phyloP scores from a whole-genome alignment of 352 stramenopile genomes.

The Globisporangium camurandrum region DNA sequence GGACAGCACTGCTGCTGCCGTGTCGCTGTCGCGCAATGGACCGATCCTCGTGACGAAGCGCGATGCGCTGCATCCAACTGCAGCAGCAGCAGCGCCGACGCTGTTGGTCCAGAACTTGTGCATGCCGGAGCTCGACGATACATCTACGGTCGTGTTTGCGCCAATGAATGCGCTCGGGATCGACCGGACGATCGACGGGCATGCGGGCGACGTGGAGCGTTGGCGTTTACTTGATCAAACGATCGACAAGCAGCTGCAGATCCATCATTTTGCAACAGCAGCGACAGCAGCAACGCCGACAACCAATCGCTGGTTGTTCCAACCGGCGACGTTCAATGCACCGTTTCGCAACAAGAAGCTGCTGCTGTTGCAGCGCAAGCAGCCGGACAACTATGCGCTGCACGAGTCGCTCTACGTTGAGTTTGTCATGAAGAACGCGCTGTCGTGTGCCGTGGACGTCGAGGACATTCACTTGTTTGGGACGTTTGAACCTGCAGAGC shows the following conservation, averaged over 20 bases:
- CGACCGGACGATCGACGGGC: slow-evolving; percentile 64
- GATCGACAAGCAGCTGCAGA: slow-evolving; percentile 49
- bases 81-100: slow-evolving; percentile 24
- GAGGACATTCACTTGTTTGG: slow-evolving; percentile 77
- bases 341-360: slow-evolving; percentile 50
- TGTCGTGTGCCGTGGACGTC: slow-evolving; percentile 77
- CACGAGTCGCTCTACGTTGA: slow-evolving; percentile 80
- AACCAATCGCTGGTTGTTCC: slow-evolving; percentile 42
- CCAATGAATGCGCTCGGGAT: slow-evolving; percentile 66
- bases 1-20: neutral
- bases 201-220: slow-evolving; percentile 33
- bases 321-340: slow-evolving; percentile 40
- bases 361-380: slow-evolving; percentile 14
- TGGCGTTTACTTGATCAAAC: slow-evolving; percentile 57
- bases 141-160: slow-evolving; percentile 74
- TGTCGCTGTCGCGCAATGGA: slow-evolving; percentile 23
- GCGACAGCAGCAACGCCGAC: slow-evolving; percentile 1
- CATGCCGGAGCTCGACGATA: slow-evolving; percentile 81
- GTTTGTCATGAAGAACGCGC: slow-evolving; percentile 83
- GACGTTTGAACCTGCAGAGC: slow-evolving; percentile 34
- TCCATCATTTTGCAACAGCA: slow-evolving; percentile 47
- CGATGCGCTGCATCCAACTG: too few species aligned
- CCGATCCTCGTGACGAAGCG: slow-evolving; percentile 17
- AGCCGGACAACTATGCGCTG: slow-evolving; percentile 57
- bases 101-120: slow-evolving; percentile 63